Conservation (phyloP, 2,329 filamentous ascomycete genomes). For the Colletotrichum echinochloae region DNA sequence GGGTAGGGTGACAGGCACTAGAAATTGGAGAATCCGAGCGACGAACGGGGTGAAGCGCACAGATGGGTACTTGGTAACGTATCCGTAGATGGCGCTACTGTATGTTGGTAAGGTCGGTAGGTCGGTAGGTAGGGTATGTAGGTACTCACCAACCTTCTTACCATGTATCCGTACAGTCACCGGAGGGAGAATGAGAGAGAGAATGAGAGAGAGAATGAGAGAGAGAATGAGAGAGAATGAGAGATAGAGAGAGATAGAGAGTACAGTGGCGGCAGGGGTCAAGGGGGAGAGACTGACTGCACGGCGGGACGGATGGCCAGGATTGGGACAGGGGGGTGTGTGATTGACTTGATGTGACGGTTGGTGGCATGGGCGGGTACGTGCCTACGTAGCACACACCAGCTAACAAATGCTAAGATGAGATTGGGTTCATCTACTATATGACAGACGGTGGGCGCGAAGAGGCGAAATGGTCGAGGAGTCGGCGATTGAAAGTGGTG, state of each 20-base stretch:
- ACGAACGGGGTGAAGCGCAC: no score
- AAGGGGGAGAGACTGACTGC: conserved; percentile 4
- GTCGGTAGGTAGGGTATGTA: no score
- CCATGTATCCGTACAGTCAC: no score
- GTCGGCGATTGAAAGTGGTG: neutral
- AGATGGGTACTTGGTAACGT: no score
- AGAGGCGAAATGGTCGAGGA: no score
- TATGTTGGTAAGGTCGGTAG: no score
- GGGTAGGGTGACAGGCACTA: conserved; percentile 12
- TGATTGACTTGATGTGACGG: neutral
- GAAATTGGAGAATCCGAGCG: conserved; percentile 33
- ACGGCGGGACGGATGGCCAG: conserved; percentile 21
- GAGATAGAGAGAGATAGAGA: neutral
- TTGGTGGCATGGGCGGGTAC: neutral
- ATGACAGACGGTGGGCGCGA: neutral
- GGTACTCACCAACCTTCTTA: no score
- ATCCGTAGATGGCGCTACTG: no score
- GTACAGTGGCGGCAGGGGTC: neutral
- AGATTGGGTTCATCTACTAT: neutral
- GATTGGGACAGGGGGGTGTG: neutral
- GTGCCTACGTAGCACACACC: neutral
- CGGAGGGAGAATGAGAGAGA: no score
- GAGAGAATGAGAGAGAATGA: neutral
- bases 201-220: no score
- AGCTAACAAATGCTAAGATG: neutral